Percentiles rank a stretch among this genome's conserved stretches.
These are phyloP conservation scores for Salix koriyanagi DNA, from an alignment of 345 rosid genomes.

Conservation along the genomic window DNA sequence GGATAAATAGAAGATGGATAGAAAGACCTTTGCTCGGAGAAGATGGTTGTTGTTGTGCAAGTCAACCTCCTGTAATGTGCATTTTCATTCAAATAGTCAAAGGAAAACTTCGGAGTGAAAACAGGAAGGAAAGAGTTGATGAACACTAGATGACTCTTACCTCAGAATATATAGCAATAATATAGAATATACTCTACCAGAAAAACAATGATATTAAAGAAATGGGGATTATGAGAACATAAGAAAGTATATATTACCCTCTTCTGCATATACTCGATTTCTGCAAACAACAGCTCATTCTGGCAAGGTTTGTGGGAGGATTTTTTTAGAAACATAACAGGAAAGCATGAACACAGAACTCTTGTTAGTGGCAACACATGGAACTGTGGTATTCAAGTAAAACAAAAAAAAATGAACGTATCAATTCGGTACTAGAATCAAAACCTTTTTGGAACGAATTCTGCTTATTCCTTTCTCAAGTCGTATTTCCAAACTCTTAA, in stretches of 20 bases:
- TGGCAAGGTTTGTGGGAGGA: slow-evolving; percentile 23
- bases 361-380: slow-evolving; percentile 4
- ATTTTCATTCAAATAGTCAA: background rate
- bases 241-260: slow-evolving; percentile 17
- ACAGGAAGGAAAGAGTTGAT: background rate
- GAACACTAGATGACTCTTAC: background rate
- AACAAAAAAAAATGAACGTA: background rate
- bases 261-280: slow-evolving; percentile 92
- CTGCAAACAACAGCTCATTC: slow-evolving; percentile 83
- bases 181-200: background rate
- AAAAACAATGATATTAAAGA: background rate
- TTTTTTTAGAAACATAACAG: background rate
- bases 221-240: background rate
- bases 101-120: background rate
- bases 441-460: slow-evolving; percentile 94
- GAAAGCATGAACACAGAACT: background rate
- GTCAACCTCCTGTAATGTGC: slow-evolving; percentile 65
- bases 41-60: slow-evolving; percentile 90
- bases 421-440: background rate
- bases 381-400: background rate
- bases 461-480: slow-evolving; percentile 74
- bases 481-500: slow-evolving; percentile 58
- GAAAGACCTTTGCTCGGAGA: slow-evolving; percentile 81
- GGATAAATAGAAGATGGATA: background rate
- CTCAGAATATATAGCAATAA: background rate